phyloP scores from a whole-genome alignment of 2,329 filamentous ascomycete genomes.

The Trichoderma sp. region DNA sequence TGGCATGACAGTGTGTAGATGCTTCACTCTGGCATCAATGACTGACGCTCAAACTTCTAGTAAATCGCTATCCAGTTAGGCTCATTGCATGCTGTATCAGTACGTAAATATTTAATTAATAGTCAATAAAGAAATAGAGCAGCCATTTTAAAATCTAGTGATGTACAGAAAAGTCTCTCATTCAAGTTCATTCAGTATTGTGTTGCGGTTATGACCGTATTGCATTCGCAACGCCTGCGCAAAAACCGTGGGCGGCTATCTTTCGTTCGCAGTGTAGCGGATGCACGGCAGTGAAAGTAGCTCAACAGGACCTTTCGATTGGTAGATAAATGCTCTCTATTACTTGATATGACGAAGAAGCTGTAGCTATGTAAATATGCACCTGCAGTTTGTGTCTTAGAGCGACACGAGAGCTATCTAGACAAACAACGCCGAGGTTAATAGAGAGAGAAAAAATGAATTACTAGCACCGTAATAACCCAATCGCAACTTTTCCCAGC shows the following conservation, averaged over 20 bases:
- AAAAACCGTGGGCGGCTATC: background rate
- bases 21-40: background rate
- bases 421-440: slow-evolving; percentile 29
- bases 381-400: background rate
- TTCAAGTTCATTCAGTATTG: background rate
- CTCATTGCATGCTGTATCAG: background rate
- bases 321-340: background rate
- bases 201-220: background rate
- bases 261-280: background rate
- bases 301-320: background rate
- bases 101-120: background rate
- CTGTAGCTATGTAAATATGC: background rate
- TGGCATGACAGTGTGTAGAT: background rate
- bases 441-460: slow-evolving; percentile 23
- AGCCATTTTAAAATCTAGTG: background rate
- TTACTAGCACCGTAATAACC: background rate
- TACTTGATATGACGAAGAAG: background rate
- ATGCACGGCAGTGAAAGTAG: background rate
- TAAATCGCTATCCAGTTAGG: background rate
- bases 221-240: background rate
- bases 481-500: background rate
- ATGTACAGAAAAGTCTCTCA: background rate
- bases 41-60: background rate
- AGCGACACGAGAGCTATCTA: background rate
- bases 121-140: background rate